phyloP scores from a whole-genome alignment of 2,329 filamentous ascomycete species.

The Scleromitrula shiraiana region DNA sequence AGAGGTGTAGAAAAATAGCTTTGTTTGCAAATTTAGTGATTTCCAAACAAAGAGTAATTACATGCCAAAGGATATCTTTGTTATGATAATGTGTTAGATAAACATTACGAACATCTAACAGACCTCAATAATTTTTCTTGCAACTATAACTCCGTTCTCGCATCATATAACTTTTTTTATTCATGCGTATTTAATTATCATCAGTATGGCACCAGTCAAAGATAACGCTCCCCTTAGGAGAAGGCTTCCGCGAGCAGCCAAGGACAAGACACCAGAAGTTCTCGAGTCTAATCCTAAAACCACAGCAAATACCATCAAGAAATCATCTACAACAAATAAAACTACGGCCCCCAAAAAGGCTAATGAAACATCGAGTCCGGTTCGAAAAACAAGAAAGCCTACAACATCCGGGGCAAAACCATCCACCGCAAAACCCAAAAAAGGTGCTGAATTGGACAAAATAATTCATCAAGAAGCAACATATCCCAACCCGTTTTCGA shows the following conservation, averaged over 20 bases:
- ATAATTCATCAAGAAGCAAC: slow-evolving; percentile 10
- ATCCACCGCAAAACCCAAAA: not conserved
- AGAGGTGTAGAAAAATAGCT: too few species aligned
- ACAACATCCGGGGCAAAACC: not conserved
- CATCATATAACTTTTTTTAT: too few species aligned
- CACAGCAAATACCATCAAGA: not conserved
- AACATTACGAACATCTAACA: too few species aligned
- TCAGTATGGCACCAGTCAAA: slow-evolving; percentile 1
- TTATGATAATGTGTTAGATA: slow-evolving; percentile 1
- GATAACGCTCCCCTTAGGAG: not conserved
- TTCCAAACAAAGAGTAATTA: too few species aligned
- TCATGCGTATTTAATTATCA: not conserved
- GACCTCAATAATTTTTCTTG: too few species aligned
- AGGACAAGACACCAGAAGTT: not conserved
- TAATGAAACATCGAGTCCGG: not conserved
- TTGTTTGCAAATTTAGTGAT: too few species aligned
- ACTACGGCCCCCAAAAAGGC: not conserved
- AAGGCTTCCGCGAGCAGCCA: slow-evolving; percentile 3
- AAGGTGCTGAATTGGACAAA: not conserved
- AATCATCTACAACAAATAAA: not conserved
- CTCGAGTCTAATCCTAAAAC: not conserved
- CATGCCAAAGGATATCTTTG: slow-evolving; percentile 8
- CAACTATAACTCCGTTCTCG: too few species aligned
- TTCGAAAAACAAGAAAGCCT: not conserved
- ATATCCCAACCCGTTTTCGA: slow-evolving; percentile 4